Percentiles rank a stretch among this genome's conserved stretches.
Evolutionary conservation across 257 asterid species (phyloP).

Genomic region (Solanum pennellii): DNA sequence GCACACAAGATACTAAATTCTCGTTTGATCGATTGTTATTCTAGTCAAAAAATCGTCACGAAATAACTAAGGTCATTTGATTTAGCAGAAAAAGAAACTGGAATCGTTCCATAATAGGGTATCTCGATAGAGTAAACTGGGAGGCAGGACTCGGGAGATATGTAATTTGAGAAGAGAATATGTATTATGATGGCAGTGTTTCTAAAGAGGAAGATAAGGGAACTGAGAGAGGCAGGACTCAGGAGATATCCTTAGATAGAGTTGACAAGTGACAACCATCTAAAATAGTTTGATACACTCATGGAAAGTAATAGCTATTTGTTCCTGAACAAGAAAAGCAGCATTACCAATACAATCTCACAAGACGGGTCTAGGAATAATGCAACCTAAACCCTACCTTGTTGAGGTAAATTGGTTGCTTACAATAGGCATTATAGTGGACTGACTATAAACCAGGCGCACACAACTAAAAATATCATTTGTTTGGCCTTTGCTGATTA

Average conservation of each 20-base stretch:
- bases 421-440: neutral
- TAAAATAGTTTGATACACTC: neutral
- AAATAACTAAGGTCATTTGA: neutral
- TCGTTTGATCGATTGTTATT: neutral
- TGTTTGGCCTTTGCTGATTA: neutral
- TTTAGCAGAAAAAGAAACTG: neutral
- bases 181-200: neutral
- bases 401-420: neutral
- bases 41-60: neutral
- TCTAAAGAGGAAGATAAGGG: neutral
- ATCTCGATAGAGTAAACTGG: neutral
- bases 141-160: neutral
- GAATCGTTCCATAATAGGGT: neutral
- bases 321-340: neutral
- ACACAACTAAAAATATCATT: neutral
- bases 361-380: neutral
- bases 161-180: neutral
- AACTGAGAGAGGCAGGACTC: neutral
- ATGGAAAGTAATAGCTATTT: neutral
- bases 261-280: neutral
- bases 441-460: neutral
- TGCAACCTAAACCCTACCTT: neutral
- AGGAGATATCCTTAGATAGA: neutral
- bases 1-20: neutral
- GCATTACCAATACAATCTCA: neutral